Evolutionary conservation across 768 basidiomycete genomes (phyloP).

Genomic region (Sarcodon sp.): DNA sequence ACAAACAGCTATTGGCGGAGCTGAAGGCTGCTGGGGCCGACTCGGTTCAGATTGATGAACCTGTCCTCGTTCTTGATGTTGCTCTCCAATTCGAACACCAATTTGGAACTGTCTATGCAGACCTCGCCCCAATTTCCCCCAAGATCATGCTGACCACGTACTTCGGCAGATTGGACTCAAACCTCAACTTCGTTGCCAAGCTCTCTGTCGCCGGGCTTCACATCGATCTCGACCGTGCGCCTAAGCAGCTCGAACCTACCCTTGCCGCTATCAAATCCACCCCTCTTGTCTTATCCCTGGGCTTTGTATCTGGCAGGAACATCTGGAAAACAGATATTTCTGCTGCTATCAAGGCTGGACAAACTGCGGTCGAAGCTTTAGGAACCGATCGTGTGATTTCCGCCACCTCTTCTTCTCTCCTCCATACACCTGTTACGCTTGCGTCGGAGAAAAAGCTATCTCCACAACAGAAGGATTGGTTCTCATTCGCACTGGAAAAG

Average conservation of each 20-base stretch:
- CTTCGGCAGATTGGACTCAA: constrained; percentile 92
- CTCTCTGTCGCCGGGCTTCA: constrained; percentile 91
- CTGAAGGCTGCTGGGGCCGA: constrained; percentile 90
- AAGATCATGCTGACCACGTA: constrained; percentile 94
- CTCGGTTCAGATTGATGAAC: constrained; percentile 96
- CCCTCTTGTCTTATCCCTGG: constrained; percentile 74
- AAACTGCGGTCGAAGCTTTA: constrained; percentile 75
- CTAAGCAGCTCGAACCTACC: constrained; percentile 76
- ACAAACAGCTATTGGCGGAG: constrained; percentile 79
- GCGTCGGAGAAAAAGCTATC: constrained; percentile 87
- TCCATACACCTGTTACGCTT: constrained; percentile 96
- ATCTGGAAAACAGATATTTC: constrained; percentile 98
- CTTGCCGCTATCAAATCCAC: constrained; percentile 77
- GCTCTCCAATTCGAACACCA: constrained; percentile 68
- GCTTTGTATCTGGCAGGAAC: constrained; percentile 95
- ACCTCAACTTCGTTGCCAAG: constrained; percentile 79
- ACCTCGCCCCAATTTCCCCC: constrained; percentile 72
- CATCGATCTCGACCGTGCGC: constrained; percentile 92
- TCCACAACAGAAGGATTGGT: constrained; percentile 88
- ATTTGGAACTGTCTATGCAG: constrained; percentile 69
- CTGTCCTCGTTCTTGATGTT: constrained; percentile 85
- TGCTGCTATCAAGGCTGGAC: constrained; percentile 67
- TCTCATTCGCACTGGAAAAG: constrained; percentile 97
- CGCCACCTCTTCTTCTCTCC: constrained; percentile 93
- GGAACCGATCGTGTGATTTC: constrained; percentile 84